Evolutionary conservation across 2,329 filamentous ascomycete genomes (phyloP), one percentile per base, ranked within the genome.

Genomic region (Exophiala xenobiotica): DNA sequence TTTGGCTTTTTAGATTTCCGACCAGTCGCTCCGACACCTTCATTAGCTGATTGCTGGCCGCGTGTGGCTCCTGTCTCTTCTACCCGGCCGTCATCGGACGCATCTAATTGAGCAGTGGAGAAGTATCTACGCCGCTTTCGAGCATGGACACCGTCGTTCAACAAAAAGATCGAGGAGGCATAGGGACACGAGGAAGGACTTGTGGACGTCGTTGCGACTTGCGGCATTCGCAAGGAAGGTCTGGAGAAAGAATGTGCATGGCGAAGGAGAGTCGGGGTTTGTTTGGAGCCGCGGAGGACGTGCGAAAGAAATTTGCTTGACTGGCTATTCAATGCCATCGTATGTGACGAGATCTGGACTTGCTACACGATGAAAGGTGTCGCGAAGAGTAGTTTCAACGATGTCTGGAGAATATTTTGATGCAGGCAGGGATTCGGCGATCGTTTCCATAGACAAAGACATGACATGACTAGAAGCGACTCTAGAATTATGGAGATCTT

Each of bases 101-200:
- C 44, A 26, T 51, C 18, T 11, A 3, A 11, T 33, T 14, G 18
- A 6, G 42, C 4, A 20, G 16, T 9, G 3, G 43, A 55, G n/a
- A 49, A 46, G 41, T 51, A 52, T 55, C 31, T 52, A 19, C 53
- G 53, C 27, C 33, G 39, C 26, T 52, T 51, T 33, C 23, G 38
- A 22, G 39, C 29, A 29, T 52, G 44, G 20, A 44, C 4, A 37
- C 46, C 40, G 38, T 14, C 20, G 18, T 33, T 9, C 9, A 12
- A 5, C 12, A n/a, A 12, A 11, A 9, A 14, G 18, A 18, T n/a
- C n/a, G n/a, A n/a, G n/a, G n/a, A n/a, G n/a, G n/a, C n/a, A n/a
- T n/a, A n/a, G n/a, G n/a, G n/a, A n/a, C n/a, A n/a, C n/a, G n/a
- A n/a, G n/a, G n/a, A n/a, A n/a, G n/a, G n/a, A n/a, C n/a, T n/a